These are phyloP conservation scores for Gracilariopsis chorda DNA, from an alignment of 23 red algal species.

Conservation along the genomic window DNA sequence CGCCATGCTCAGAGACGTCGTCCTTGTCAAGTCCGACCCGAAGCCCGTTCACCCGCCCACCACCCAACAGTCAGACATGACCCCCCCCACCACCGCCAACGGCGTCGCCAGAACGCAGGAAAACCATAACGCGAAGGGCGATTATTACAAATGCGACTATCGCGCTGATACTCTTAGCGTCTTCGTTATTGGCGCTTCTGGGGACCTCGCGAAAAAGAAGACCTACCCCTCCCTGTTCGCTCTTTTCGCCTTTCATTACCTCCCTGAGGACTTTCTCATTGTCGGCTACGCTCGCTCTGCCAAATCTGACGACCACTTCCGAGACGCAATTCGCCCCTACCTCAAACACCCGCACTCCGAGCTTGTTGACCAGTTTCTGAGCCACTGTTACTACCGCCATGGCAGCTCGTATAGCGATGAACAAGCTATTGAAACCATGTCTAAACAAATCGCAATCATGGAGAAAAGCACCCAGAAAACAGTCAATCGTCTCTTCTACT, in stretches of 20 bases:
- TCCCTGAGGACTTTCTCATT: slow-evolving; percentile 76
- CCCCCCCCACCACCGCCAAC: too few species aligned
- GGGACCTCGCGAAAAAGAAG: slow-evolving; percentile 97
- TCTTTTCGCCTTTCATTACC: slow-evolving; percentile 70
- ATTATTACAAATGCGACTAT: slow-evolving; percentile 60
- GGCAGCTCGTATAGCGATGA: slow-evolving; percentile 74
- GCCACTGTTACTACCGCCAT: slow-evolving; percentile 74
- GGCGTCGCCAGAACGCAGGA: background rate
- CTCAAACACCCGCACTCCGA: slow-evolving; percentile 40
- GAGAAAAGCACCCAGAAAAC: slow-evolving; percentile 30
- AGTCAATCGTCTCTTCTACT: slow-evolving; percentile 91
- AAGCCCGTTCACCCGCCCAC: background rate
- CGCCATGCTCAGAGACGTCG: background rate
- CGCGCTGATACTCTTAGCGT: slow-evolving; percentile 80
- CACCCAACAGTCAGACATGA: background rate
- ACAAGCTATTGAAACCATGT: slow-evolving; percentile 53
- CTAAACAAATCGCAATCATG: slow-evolving; percentile 50
- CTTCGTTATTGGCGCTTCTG: slow-evolving; percentile 94
- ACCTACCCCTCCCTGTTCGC: slow-evolving; percentile 89
- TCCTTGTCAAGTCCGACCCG: background rate
- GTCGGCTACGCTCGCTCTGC: slow-evolving; percentile 94
- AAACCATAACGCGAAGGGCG: slow-evolving; percentile 39
- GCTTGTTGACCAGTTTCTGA: slow-evolving; percentile 75
- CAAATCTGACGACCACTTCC: slow-evolving; percentile 66
- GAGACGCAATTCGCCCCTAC: slow-evolving; percentile 41